Percentiles rank a stretch among this genome's conserved stretches.
These are phyloP conservation scores for Scenedesmus sp. DNA, from an alignment of 163 green algal genomes.

Conservation along the genomic window DNA sequence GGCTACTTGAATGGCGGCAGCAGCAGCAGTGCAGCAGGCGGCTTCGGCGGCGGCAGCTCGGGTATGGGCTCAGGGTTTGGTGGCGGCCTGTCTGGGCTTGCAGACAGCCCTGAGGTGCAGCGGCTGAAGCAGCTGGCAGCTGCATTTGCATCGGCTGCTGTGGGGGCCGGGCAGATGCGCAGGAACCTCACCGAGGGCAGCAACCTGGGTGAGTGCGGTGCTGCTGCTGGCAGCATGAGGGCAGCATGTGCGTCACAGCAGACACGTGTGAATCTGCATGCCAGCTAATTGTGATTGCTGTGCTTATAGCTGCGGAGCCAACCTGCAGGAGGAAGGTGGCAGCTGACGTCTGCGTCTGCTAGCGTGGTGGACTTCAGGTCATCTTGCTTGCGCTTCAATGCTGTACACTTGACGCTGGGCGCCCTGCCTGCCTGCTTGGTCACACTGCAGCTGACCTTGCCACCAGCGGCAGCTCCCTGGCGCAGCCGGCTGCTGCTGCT, in stretches of 20 bases:
- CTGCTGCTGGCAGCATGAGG: neutral
- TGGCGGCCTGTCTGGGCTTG: neutral
- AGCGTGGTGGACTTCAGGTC: too few species aligned
- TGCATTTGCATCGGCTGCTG: conserved; percentile 28
- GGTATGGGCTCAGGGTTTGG: neutral
- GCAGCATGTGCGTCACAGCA: neutral
- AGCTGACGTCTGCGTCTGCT: too few species aligned
- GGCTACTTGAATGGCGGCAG: neutral
- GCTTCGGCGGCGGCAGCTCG: neutral
- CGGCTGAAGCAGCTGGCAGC: conserved; percentile 25
- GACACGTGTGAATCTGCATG: too few species aligned
- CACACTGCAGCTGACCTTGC: neutral
- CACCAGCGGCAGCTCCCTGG: neutral
- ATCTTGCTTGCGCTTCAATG: too few species aligned
- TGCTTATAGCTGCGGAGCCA: too few species aligned
- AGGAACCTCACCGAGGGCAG: conserved; percentile 29
- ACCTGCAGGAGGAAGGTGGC: too few species aligned
- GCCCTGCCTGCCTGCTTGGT: neutral
- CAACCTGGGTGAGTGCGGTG: conserved; percentile 18
- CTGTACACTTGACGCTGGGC: neutral
- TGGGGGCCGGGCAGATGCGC: conserved; percentile 29
- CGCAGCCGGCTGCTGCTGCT: neutral
- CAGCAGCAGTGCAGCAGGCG: conserved; percentile 14
- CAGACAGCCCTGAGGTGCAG: conserved; percentile 30
- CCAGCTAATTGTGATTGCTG: too few species aligned